Evolutionary conservation across 2,329 filamentous ascomycete species (phyloP).

Genomic region (Botrytis paeoniae): DNA sequence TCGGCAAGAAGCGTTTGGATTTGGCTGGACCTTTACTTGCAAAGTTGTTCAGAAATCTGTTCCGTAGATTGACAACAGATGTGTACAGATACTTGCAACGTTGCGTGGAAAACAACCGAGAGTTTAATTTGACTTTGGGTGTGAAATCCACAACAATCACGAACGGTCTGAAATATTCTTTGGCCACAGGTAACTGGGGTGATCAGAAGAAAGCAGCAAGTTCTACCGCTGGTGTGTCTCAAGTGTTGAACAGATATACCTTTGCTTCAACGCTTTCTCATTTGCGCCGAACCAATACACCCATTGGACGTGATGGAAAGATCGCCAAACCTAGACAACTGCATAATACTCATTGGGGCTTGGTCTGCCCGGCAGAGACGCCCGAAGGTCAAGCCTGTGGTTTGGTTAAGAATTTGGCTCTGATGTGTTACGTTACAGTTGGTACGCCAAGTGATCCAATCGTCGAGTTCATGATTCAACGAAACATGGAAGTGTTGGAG

Average conservation of each 20-base stretch:
- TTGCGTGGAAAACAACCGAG: conserved; percentile 82
- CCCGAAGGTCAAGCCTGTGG: conserved; percentile 98
- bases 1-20: conserved; percentile 97
- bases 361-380: conserved; percentile 95
- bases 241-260: conserved; percentile 96
- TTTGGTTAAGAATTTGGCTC: conserved; percentile 92
- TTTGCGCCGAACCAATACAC: conserved; percentile 94
- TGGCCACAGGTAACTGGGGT: conserved; percentile 98
- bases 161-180: conserved; percentile 91
- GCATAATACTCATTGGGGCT: conserved; percentile 97
- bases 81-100: conserved; percentile 87
- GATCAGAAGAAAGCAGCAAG: conserved; percentile 98
- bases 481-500: conserved; percentile 94
- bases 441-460: conserved; percentile 88
- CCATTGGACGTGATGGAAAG: conserved; percentile 95
- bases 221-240: conserved; percentile 93
- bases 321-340: conserved; percentile 96
- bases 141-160: conserved; percentile 90
- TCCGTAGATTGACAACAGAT: conserved; percentile 86
- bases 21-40: conserved; percentile 90
- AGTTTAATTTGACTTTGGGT: conserved; percentile 87
- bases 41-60: conserved; percentile 91
- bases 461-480: conserved; percentile 90
- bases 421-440: conserved; percentile 98
- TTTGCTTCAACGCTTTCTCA: conserved; percentile 96